These are phyloP conservation scores for Colletotrichum tabaci DNA, from an alignment of 2,329 filamentous ascomycete species.

Conservation along the genomic window DNA sequence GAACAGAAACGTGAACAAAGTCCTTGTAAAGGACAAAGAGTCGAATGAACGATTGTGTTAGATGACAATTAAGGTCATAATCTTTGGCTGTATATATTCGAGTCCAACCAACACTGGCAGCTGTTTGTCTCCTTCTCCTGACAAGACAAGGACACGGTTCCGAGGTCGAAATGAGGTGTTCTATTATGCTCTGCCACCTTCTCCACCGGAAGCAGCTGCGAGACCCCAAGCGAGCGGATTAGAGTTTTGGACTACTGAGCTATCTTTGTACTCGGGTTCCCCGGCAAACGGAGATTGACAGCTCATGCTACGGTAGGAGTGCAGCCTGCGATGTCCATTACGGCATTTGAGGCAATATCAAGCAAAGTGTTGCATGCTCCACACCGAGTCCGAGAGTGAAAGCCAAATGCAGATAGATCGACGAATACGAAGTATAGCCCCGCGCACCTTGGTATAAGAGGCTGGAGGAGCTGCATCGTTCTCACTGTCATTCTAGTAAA, in stretches of 20 bases:
- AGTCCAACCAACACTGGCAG: background rate
- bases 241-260: constrained; percentile 8
- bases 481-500: rapidly evolving
- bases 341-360: background rate
- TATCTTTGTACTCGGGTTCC: constrained; percentile 27
- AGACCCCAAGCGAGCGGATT: background rate
- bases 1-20: background rate
- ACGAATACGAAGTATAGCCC: background rate
- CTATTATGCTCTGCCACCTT: constrained; percentile 20
- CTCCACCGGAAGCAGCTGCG: constrained; percentile 21
- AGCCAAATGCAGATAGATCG: background rate
- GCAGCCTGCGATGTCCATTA: background rate
- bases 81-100: background rate
- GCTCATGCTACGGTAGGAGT: background rate
- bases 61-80: background rate
- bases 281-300: constrained; percentile 8
- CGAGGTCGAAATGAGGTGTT: constrained; percentile 1
- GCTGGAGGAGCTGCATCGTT: no score
- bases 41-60: background rate
- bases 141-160: background rate
- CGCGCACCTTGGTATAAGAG: constrained; percentile 24
- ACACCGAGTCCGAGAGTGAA: background rate
- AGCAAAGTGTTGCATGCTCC: background rate
- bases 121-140: background rate
- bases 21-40: background rate